Conservation (phyloP, 176 grass and related monocot species). For the Oryza longistaminata region DNA sequence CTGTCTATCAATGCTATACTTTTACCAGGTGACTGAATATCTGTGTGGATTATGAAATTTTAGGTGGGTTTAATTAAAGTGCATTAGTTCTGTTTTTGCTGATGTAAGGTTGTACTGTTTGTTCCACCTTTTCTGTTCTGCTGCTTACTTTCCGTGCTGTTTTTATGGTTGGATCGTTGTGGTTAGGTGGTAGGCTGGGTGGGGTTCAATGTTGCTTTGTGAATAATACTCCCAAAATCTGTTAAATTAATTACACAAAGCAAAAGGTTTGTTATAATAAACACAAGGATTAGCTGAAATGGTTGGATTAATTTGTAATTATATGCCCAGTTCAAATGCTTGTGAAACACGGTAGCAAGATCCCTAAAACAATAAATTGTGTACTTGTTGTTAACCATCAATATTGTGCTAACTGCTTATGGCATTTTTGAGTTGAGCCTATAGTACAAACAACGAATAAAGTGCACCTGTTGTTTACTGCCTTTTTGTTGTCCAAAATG, state of each 20-base stretch:
- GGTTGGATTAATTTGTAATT: neutral
- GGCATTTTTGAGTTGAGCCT: neutral
- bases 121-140: neutral
- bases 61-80: neutral
- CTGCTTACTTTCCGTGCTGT: neutral
- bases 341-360: neutral
- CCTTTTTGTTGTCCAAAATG: neutral
- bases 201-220: neutral
- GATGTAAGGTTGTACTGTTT: neutral
- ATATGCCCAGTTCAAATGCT: neutral
- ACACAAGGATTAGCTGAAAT: neutral
- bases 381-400: conserved; percentile 7
- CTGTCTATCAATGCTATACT: neutral
- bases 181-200: conserved; percentile 19
- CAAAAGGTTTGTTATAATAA: neutral
- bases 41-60: neutral
- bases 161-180: neutral
- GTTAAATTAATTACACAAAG: neutral
- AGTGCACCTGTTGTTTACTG: neutral
- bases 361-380: neutral
- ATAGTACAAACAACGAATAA: conserved; percentile 12
- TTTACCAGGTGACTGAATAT: neutral
- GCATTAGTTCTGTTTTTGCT: neutral
- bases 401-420: neutral
- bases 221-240: neutral